Base-by-base conservation (phyloP, 768 basidiomycete genomes). In the Serendipita vermifera region DNA sequence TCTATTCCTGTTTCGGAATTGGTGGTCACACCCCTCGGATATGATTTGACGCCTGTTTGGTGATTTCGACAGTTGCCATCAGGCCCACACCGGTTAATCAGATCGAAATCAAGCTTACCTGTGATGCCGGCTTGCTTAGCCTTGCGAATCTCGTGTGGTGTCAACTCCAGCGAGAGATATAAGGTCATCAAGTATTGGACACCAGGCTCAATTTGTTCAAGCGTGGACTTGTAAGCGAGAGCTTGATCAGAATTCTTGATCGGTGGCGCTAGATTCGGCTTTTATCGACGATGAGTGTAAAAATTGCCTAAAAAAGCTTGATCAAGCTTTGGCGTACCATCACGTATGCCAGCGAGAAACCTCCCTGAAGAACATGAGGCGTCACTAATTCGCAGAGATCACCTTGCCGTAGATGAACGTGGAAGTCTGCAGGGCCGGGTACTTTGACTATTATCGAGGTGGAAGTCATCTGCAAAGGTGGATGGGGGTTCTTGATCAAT, bases 1-100 rank as follows among this genome's bases (percentile, higher is more conserved):
- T 98, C 94, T 61, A 98, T 94, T 5, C 96, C 96, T 32, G 87
- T 83, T 57, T 92, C 89, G 11, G 89, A 93, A 68, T 97, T 94
- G 33, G 96, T 99, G 22, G 96, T 99, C 3, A 99, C 94, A 7
- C 96, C 96, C 59, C 88, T 77, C 46, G 96, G 96, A 68, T 99
- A 99, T 14, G 88, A 92, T 70, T 99, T 98, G 62, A 99, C 89
- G 36, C 94, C 79, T 75, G 51, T 22, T 9, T n/a, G 22, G 33
- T 39, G 39, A 33, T 58, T 33, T 17, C 24, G 29, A 27, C 38
- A 56, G 38, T 57, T 13, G 20, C 36, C 35, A 29, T 9, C 33
- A 14, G 6, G 20, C 24, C 4, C 35, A 14, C 46, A 26, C 29
- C 6, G 22, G 14, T n/a, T 39, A 20, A 38, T 24, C 13, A 46